Conservation (phyloP, 2,329 filamentous ascomycete genomes). For the Verticillium klebahnii region DNA sequence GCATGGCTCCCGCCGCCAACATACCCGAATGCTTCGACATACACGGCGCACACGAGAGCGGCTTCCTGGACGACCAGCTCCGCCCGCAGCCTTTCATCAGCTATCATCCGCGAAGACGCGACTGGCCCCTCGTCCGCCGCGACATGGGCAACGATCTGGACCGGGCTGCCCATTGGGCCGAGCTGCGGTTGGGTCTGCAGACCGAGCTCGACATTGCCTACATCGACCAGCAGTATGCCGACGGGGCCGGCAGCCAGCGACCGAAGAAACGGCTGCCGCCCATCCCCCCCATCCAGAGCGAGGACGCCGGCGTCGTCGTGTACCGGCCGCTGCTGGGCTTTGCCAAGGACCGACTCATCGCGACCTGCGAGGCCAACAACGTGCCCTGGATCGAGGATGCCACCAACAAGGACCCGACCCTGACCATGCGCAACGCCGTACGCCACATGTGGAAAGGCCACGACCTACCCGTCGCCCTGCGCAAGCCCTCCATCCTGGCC, state of each 20-base stretch:
- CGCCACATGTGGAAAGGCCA: constrained; percentile 58
- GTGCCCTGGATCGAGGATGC: constrained; percentile 78
- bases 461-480: constrained; percentile 64
- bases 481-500: constrained; percentile 56
- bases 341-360: constrained; percentile 66
- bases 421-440: constrained; percentile 79
- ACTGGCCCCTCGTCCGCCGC: constrained; percentile 12
- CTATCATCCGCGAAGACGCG: constrained; percentile 24
- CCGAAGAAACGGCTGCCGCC: constrained; percentile 5
- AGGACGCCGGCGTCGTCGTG: constrained; percentile 61
- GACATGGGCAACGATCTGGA: constrained; percentile 18
- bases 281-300: constrained; percentile 33
- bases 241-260: constrained; percentile 11
- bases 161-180: constrained; percentile 19
- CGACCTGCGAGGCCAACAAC: constrained; percentile 64
- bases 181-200: constrained; percentile 5
- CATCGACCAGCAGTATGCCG: constrained; percentile 16
- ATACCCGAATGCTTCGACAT: constrained; percentile 84
- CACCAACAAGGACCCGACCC: constrained; percentile 72
- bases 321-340: constrained; percentile 68
- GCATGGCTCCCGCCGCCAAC: constrained; percentile 58
- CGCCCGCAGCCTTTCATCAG: constrained; percentile 29
- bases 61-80: constrained; percentile 44
- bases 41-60: constrained; percentile 66
- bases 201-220: constrained; percentile 11